A percentile compares a stretch with the other conserved stretches of the same genome.
Conservation (phyloP, 192 early-diverging fungal species). For the Dissophora ornata region DNA sequence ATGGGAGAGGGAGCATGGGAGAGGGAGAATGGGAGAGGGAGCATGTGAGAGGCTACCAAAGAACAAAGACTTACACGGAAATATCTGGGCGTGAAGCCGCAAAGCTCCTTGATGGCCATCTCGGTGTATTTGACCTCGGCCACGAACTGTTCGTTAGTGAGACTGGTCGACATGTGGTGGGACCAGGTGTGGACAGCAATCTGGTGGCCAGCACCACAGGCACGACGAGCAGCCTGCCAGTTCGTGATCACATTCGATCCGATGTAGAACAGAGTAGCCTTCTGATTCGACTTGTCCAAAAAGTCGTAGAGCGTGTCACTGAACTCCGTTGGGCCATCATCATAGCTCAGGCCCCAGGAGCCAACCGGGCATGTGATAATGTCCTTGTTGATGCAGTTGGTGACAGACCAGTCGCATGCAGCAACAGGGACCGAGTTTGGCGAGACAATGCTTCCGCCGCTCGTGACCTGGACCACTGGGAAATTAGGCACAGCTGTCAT, state of each 20-base stretch:
- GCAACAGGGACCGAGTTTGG: constrained; percentile 15
- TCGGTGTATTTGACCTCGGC: constrained; percentile 76
- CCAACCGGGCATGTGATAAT: constrained; percentile 57
- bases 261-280: constrained; percentile 64
- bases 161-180: constrained; percentile 66
- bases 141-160: constrained; percentile 74
- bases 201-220: constrained; percentile 49
- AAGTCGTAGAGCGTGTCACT: constrained; percentile 57
- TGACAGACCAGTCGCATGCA: constrained; percentile 59
- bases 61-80: constrained; percentile 53
- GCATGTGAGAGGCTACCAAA: too few species aligned
- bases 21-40: too few species aligned
- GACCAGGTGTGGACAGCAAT: constrained; percentile 61
- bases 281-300: constrained; percentile 57
- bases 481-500: constrained; percentile 22
- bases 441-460: constrained; percentile 9
- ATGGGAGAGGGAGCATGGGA: too few species aligned
- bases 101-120: constrained; percentile 62
- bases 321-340: constrained; percentile 59
- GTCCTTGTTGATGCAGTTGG: constrained; percentile 54
- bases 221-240: constrained; percentile 54
- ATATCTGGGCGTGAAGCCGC: constrained; percentile 59
- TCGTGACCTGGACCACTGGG: constrained; percentile 28
- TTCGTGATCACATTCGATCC: constrained; percentile 56
- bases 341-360: constrained; percentile 60